Conservation (phyloP, 768 basidiomycete species). For the Solioccasus polychromus region DNA sequence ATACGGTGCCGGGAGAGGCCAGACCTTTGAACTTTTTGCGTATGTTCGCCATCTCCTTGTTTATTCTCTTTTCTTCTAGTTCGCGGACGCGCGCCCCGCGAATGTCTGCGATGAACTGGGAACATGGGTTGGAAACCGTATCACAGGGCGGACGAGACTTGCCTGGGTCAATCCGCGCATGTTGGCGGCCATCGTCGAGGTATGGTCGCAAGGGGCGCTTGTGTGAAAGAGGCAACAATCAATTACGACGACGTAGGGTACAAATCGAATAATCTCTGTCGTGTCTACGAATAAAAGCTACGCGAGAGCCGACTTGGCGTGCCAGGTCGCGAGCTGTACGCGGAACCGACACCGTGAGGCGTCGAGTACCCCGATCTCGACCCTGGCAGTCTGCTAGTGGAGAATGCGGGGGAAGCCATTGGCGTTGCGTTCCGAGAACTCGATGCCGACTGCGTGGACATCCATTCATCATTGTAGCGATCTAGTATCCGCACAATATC, state of each 20-base stretch:
- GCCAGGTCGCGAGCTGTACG: constrained; percentile 54
- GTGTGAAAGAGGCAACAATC: background rate
- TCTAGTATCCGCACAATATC: constrained; percentile 74
- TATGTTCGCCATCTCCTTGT: constrained; percentile 99
- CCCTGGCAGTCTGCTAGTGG: constrained; percentile 38
- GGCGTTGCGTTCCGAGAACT: constrained; percentile 71
- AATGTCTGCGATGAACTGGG: constrained; percentile 97
- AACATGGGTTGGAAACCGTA: constrained; percentile 7
- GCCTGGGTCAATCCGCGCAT: constrained; percentile 96
- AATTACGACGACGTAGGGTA: constrained; percentile 16
- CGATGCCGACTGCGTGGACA: constrained; percentile 51
- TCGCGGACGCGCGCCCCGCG: constrained; percentile 95
- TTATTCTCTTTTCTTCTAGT: constrained; percentile 97
- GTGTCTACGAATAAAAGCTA: constrained; percentile 31
- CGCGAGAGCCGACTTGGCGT: constrained; percentile 59
- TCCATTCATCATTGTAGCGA: constrained; percentile 64
- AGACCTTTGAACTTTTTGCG: constrained; percentile 97
- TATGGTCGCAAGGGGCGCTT: background rate
- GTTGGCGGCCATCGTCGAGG: constrained; percentile 68
- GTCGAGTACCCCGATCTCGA: constrained; percentile 59
- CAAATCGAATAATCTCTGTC: constrained; percentile 5
- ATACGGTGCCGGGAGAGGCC: constrained; percentile 6
- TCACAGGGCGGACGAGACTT: constrained; percentile 20
- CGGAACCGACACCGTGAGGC: constrained; percentile 43
- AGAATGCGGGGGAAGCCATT: constrained; percentile 47